phyloP scores from a whole-genome alignment of 306 rosid species.

The Glycyrrhiza uralensis region DNA sequence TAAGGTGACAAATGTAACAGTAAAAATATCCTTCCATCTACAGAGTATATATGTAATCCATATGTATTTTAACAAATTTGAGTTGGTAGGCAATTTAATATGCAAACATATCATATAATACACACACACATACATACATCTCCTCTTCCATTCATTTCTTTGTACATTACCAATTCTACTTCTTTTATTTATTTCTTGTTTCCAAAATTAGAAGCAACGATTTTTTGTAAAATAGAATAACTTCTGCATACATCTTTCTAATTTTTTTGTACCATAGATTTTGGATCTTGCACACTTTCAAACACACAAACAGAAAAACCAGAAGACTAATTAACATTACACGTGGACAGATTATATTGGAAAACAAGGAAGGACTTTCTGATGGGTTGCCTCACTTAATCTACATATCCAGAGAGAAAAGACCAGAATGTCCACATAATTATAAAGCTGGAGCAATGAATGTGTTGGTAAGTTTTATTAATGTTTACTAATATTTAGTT shows the following conservation, averaged over 20 bases:
- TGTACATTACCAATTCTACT: too few species aligned
- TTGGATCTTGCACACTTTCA: too few species aligned
- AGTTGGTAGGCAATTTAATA: neutral
- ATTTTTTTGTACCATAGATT: too few species aligned
- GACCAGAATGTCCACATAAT: constrained; percentile 42
- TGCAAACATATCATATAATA: too few species aligned
- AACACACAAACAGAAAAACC: too few species aligned
- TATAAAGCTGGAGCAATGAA: constrained; percentile 86
- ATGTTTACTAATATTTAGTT: neutral
- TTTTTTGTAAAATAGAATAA: too few species aligned
- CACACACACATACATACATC: too few species aligned
- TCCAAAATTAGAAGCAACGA: too few species aligned
- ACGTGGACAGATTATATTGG: constrained; percentile 48
- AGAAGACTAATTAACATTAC: neutral
- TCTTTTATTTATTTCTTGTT: too few species aligned
- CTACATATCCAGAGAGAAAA: constrained; percentile 67
- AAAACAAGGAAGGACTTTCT: constrained; percentile 33
- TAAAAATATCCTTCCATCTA: neutral
- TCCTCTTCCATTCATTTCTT: too few species aligned
- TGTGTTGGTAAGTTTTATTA: constrained; percentile 48
- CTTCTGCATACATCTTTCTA: too few species aligned
- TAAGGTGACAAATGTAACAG: constrained; percentile 35
- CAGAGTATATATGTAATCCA: neutral
- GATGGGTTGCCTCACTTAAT: constrained; percentile 58
- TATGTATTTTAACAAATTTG: neutral